Evolutionary conservation across 1,139 yeast species (phyloP).

Genomic region (Protomyces pachydermus): DNA sequence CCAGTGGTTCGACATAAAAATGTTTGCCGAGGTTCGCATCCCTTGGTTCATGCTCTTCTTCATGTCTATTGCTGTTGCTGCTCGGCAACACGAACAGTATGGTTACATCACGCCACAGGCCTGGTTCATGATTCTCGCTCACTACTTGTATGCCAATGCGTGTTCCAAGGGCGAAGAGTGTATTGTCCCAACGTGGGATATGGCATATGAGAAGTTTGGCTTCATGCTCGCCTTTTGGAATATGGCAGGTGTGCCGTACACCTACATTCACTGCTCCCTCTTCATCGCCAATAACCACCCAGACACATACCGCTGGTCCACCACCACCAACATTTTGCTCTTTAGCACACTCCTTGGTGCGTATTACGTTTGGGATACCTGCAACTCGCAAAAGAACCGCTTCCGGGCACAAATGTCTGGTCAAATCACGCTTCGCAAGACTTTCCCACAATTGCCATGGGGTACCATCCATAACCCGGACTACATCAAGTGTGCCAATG

Average conservation of each 20-base stretch:
- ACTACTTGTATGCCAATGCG: constrained; percentile 93
- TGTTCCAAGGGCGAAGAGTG: constrained; percentile 97
- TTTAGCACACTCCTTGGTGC: constrained; percentile 58
- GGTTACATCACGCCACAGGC: constrained; percentile 79
- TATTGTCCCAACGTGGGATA: constrained; percentile 97
- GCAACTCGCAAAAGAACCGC: constrained; percentile 90
- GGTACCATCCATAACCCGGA: constrained; percentile 75
- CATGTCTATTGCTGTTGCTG: constrained; percentile 65
- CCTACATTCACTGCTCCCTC: constrained; percentile 89
- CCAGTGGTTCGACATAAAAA: constrained; percentile 72
- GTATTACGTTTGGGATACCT: constrained; percentile 90
- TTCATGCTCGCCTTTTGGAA: constrained; percentile 98
- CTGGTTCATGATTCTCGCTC: constrained; percentile 67
- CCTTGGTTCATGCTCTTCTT: constrained; percentile 93
- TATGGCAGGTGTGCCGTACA: constrained; percentile 97
- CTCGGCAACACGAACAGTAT: constrained; percentile 73
- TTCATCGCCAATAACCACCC: constrained; percentile 80
- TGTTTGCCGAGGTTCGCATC: constrained; percentile 94
- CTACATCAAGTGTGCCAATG: constrained; percentile 77
- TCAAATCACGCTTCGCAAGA: constrained; percentile 63
- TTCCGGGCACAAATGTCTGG: constrained; percentile 87
- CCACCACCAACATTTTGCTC: constrained; percentile 53
- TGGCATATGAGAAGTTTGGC: constrained; percentile 98
- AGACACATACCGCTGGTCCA: constrained; percentile 67
- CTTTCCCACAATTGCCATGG: constrained; percentile 90